Evolutionary conservation across 2,329 filamentous ascomycete genomes (phyloP).

Genomic region (Botrytis fabae): DNA sequence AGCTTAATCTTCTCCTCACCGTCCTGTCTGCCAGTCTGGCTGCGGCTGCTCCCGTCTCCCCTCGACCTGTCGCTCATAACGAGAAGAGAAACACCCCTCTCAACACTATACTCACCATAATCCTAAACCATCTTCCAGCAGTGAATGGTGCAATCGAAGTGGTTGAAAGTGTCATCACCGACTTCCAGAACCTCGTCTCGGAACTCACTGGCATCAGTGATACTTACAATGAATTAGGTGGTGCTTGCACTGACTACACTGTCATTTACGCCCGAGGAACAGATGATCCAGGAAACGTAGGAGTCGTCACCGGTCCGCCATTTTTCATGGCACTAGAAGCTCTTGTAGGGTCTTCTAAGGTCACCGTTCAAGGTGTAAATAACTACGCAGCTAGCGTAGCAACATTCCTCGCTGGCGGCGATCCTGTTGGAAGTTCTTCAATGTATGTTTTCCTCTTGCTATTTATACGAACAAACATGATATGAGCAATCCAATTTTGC

Average conservation of each 20-base stretch:
- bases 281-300: constrained; percentile 51
- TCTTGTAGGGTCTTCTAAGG: constrained; percentile 25
- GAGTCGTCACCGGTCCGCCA: constrained; percentile 40
- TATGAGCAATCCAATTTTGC: neutral
- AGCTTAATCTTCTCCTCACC: constrained; percentile 10
- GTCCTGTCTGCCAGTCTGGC: constrained; percentile 27
- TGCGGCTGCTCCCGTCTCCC: constrained; percentile 23
- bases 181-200: constrained; percentile 32
- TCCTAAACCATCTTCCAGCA: constrained; percentile 33
- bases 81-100: constrained; percentile 30
- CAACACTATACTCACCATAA: constrained; percentile 33
- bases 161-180: constrained; percentile 30
- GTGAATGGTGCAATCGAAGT: constrained; percentile 30
- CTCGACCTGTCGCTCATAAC: neutral
- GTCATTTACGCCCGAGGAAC: constrained; percentile 53
- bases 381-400: constrained; percentile 39
- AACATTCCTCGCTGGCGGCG: constrained; percentile 36
- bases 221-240: constrained; percentile 35
- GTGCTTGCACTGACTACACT: constrained; percentile 39
- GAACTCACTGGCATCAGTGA: constrained; percentile 30
- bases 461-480: neutral
- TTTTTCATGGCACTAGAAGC: constrained; percentile 37
- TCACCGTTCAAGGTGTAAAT: constrained; percentile 40
- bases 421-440: constrained; percentile 31
- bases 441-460: constrained; percentile 31